Evolutionary conservation across 2,329 filamentous ascomycete genomes (phyloP), one percentile per base, ranked within the genome.

Genomic region (Dactylellina leptospora): DNA sequence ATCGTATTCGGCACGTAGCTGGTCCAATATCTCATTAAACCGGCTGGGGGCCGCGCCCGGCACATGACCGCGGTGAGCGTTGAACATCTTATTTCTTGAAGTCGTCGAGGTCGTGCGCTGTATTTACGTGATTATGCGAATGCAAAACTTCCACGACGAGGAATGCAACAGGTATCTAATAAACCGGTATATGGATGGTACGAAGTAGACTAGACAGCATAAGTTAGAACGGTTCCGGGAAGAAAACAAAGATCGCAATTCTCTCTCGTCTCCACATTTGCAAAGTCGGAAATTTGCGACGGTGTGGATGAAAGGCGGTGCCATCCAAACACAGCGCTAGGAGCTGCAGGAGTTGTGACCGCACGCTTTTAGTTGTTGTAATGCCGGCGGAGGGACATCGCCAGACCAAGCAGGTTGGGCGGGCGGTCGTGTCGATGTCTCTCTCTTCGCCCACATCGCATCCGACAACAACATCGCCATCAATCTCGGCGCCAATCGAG

Each of bases 1-100:
- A 76, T 97, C 93, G 77, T 97, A 97, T 81, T 99, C 95, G 78
- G 87, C 85, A 78, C 93, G 88, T 77, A 99, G 87, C 80, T 92
- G 90, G 64, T 97, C 93, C 78, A 99, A 85, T 75, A 97, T 87
- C 84, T 99, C 93, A 76, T 90, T 92, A 77, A 97, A 84, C 76
- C 95, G 92, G 76, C 83, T 85, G 71, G 90, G 88, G 75, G 87
- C 88, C 3, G 42, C 61, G 51, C 56, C 66, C 75, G 84, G 86
- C 75, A 88, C 89, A 85, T 96, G 90, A 80, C 88, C 90, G 79
- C 91, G 91, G 84, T 96, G 92, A 78, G 86, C 83, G 80, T 90
- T 90, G 81, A 96, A 96, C 92, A 97, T 96, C 76, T 77, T 80
- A 78, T 40, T n/a, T 56, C 27, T 13, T 18, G 2, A 16, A 27